Evolutionary conservation across 1,284 basidiomycete species (phyloP).

Genomic region (Leccinum pallidistipes): DNA sequence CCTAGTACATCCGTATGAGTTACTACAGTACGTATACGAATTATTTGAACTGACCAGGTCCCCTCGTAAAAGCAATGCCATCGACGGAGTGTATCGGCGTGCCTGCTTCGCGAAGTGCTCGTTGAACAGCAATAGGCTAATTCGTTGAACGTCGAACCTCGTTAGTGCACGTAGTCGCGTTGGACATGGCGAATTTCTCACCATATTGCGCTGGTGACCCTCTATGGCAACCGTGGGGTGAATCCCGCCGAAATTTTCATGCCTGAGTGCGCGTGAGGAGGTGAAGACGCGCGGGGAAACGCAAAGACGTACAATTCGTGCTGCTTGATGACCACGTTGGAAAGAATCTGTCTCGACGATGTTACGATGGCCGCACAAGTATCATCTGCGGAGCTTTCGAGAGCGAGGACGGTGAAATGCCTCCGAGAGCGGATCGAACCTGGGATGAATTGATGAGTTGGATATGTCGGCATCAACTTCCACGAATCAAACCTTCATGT

Average conservation of each 20-base stretch:
- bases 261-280: constrained; percentile 39
- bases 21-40: neutral
- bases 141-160: neutral
- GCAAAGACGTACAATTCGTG: constrained; percentile 50
- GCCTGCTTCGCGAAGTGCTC: constrained; percentile 66
- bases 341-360: constrained; percentile 65
- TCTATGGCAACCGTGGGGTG: constrained; percentile 77
- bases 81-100: constrained; percentile 66
- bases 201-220: constrained; percentile 74
- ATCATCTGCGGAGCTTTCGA: constrained; percentile 89
- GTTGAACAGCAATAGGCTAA: constrained; percentile 73
- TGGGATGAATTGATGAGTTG: neutral
- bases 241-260: constrained; percentile 78
- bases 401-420: constrained; percentile 69
- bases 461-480: neutral
- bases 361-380: constrained; percentile 84
- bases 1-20: constrained; percentile 41
- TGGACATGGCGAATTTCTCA: neutral
- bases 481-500: neutral
- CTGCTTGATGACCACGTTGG: constrained; percentile 84
- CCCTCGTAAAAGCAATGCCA: constrained; percentile 89
- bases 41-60: constrained; percentile 60
- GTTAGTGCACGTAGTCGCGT: neutral
- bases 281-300: neutral
- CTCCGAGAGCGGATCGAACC: neutral